Conservation (phyloP, 805 yeast species). For the Hanseniaspora occidentalis region DNA sequence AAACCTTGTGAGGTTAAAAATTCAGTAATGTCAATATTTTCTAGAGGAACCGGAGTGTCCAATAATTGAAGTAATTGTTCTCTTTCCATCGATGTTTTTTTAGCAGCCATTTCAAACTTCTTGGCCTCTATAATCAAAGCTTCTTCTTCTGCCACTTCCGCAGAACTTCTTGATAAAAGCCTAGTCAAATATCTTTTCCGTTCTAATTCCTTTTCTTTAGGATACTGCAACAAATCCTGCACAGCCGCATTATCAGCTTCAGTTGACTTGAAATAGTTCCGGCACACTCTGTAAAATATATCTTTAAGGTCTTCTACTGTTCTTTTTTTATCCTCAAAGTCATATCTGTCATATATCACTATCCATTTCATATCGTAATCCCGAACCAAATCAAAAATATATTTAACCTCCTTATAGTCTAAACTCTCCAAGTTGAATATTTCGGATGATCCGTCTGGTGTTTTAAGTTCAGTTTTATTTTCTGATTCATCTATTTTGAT, state of each 20-base stretch:
- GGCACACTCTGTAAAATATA: conserved; percentile 61
- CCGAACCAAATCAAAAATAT: conserved; percentile 61
- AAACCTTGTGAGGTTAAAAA: conserved; percentile 80
- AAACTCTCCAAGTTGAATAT: conserved; percentile 28
- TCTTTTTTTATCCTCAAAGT: conserved; percentile 24
- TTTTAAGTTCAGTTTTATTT: conserved; percentile 7
- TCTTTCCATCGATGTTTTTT: conserved; percentile 75
- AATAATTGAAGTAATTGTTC: conserved; percentile 62
- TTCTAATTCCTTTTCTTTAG: conserved; percentile 58
- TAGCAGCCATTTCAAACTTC: conserved; percentile 83
- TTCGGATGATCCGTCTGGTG: conserved; percentile 7
- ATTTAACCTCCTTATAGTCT: conserved; percentile 66
- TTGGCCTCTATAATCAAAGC: conserved; percentile 86
- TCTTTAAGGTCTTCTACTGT: conserved; percentile 71
- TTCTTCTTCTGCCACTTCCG: conserved; percentile 97
- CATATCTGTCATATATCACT: conserved; percentile 50
- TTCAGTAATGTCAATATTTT: conserved; percentile 61
- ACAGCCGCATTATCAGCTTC: conserved; percentile 38
- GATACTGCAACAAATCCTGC: conserved; percentile 53
- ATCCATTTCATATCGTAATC: conserved; percentile 45
- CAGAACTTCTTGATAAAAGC: conserved; percentile 73
- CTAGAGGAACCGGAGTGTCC: conserved; percentile 67
- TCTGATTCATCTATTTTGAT: conserved; percentile 12
- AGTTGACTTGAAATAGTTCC: conserved; percentile 36
- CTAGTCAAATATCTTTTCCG: conserved; percentile 73